Percentiles rank a stretch among this genome's conserved stretches.
Evolutionary conservation across 1,284 basidiomycete genomes (phyloP).

Genomic region (Cryptococcus deneoformans): DNA sequence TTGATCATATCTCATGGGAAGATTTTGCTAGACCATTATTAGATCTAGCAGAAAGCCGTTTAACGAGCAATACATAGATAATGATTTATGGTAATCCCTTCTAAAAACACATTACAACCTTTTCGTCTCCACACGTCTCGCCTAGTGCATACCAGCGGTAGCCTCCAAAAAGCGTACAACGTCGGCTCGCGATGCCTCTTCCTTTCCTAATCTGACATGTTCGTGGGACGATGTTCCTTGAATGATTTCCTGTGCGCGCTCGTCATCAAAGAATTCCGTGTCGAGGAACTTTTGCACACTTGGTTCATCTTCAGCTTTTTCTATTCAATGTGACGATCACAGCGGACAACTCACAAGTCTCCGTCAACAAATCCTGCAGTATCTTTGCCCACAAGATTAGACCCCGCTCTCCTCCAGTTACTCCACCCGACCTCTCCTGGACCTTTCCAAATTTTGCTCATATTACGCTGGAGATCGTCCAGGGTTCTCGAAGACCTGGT

Average conservation of each 20-base stretch:
- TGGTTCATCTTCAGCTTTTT: not conserved
- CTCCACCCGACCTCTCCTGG: conserved; percentile 64
- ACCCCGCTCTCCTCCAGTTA: conserved; percentile 62
- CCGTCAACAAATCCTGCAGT: conserved; percentile 79
- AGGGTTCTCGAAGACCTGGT: conserved; percentile 61
- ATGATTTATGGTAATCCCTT: not conserved
- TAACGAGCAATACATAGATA: not conserved
- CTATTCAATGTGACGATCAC: too few species aligned
- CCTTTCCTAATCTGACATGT: conserved; percentile 25
- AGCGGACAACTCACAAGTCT: conserved; percentile 57
- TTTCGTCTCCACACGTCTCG: not conserved
- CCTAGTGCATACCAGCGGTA: conserved; percentile 34
- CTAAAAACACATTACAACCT: not conserved
- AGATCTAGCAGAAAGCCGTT: not conserved
- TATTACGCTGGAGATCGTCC: conserved; percentile 72
- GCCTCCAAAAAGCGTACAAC: conserved; percentile 37
- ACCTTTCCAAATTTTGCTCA: conserved; percentile 59
- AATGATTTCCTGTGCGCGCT: conserved; percentile 25
- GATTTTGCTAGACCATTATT: conserved; percentile 17
- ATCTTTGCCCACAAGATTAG: conserved; percentile 57
- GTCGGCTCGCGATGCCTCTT: conserved; percentile 23
- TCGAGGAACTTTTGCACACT: conserved; percentile 64
- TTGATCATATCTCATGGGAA: conserved; percentile 25
- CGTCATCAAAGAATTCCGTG: conserved; percentile 27
- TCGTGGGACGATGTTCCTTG: conserved; percentile 35